Base-by-base conservation (phyloP, 352 stramenopile species). In the Globisporangium recalcitrans region DNA sequence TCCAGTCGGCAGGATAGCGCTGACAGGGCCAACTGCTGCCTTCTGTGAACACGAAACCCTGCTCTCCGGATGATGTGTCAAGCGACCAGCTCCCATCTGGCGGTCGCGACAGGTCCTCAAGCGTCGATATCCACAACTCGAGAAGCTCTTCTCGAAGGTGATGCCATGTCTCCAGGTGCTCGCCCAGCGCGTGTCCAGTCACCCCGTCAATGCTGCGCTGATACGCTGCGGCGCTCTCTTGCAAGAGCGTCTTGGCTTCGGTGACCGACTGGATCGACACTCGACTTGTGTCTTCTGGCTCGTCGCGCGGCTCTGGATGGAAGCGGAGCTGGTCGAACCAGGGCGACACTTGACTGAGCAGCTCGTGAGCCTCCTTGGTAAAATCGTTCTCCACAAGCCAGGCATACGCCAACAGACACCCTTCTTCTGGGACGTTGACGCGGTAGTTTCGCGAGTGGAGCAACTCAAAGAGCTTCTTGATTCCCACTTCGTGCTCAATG, bases 391-490 rank as follows among this genome's bases (percentile, higher is more conserved):
- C 61, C 7, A n/a, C 48, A 0, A 72, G 61, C 65, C 65, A 72
- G 11, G 62, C 52, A 14, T 63, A 69, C 19, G 58, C 65, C 26
- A 72, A 32, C 61, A 72, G 38, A 27, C 51, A 62, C 7, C 55
- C 65, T 59, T 72, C 66, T 52, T 72, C 66, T 0, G 66, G 56
- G 0, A 59, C 52, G 2, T 62, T 27, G 21, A 69, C 48, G 9
- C 61, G 62, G 52, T 72, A 69, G 13, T 31, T 52, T 16, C 52
- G 60, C n/a, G 66, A 64, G 36, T 65, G 56, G n/a, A 72, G 62
- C 21, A 67, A 40, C 29, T 66, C 38, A 6, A 24, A 32, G 29
- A 60, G 34, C 38, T 19, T 60, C 42, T 40, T 19, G n/a, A 48
- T 36, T 8, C 40, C 53, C 1, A 22, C 49, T 47, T 31, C 47